These are phyloP conservation scores for Stachybotrys echinatus DNA, from an alignment of 2,329 filamentous ascomycete genomes.

Conservation along the genomic window DNA sequence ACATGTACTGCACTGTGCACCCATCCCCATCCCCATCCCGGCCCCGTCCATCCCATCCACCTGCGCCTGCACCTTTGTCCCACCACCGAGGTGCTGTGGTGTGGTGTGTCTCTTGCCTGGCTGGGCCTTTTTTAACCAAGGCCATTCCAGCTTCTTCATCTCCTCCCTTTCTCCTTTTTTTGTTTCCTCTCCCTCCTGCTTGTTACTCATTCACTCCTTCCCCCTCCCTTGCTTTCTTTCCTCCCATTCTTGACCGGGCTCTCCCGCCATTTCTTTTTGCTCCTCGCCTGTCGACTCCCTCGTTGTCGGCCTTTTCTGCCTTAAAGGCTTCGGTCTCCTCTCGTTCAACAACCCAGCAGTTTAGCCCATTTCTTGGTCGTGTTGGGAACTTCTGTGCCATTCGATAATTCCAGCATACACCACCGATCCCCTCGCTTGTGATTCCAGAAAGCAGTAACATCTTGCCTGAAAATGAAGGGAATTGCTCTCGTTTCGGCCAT, in stretches of 20 bases:
- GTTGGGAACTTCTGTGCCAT: conserved; percentile 3
- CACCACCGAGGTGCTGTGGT: not conserved
- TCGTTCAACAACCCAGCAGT: conserved; percentile 10
- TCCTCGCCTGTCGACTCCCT: conserved; percentile 23
- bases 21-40: too few relatives aligned
- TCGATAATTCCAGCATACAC: not conserved
- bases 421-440: not conserved
- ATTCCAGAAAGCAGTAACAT: not conserved
- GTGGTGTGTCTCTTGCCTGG: not conserved
- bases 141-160: conserved; percentile 15
- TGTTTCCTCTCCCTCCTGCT: conserved; percentile 6
- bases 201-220: conserved; percentile 8
- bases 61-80: not conserved
- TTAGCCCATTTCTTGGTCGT: conserved; percentile 8
- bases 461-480: conserved; percentile 40
- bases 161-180: conserved; percentile 8
- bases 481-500: conserved; percentile 41
- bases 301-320: conserved; percentile 26
- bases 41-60: too few relatives aligned
- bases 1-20: too few relatives aligned
- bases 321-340: conserved; percentile 9
- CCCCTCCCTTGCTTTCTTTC: conserved; percentile 11
- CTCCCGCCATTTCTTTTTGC: conserved; percentile 11
- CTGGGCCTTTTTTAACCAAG: conserved; percentile 9
- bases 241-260: conserved; percentile 9